Evolutionary conservation across 2,329 filamentous ascomycete genomes (phyloP).

Genomic region (Albifimbria verrucaria): DNA sequence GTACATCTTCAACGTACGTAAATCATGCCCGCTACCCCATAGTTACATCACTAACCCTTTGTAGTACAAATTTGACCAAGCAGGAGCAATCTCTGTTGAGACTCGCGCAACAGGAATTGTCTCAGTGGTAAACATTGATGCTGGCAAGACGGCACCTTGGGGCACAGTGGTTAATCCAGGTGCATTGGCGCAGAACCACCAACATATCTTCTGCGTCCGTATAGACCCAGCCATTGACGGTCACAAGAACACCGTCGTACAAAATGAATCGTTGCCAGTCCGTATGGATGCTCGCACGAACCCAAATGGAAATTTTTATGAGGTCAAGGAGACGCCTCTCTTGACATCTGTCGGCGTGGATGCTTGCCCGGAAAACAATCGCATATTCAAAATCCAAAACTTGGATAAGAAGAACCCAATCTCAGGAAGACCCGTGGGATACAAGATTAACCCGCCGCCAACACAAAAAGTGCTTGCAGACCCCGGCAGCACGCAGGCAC

Average conservation of each 20-base stretch:
- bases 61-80: slow-evolving; percentile 31
- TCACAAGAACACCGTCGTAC: slow-evolving; percentile 61
- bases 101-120: slow-evolving; percentile 53
- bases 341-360: slow-evolving; percentile 45
- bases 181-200: slow-evolving; percentile 64
- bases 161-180: slow-evolving; percentile 63
- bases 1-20: slow-evolving; percentile 36
- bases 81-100: slow-evolving; percentile 64
- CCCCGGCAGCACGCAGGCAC: slow-evolving; percentile 37
- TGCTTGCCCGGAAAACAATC: slow-evolving; percentile 50
- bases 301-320: slow-evolving; percentile 59
- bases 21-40: no score
- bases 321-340: slow-evolving; percentile 46
- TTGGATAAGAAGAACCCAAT: slow-evolving; percentile 39
- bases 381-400: slow-evolving; percentile 48
- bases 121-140: slow-evolving; percentile 39
- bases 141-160: slow-evolving; percentile 38
- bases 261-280: slow-evolving; percentile 39
- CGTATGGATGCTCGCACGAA: slow-evolving; percentile 49
- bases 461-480: slow-evolving; percentile 47
- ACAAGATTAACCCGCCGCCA: slow-evolving; percentile 42
- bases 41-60: neutral
- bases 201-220: slow-evolving; percentile 66
- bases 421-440: slow-evolving; percentile 47
- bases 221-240: slow-evolving; percentile 66